Conservation (phyloP, 768 basidiomycete genomes). For the Pisolithus microcarpus region DNA sequence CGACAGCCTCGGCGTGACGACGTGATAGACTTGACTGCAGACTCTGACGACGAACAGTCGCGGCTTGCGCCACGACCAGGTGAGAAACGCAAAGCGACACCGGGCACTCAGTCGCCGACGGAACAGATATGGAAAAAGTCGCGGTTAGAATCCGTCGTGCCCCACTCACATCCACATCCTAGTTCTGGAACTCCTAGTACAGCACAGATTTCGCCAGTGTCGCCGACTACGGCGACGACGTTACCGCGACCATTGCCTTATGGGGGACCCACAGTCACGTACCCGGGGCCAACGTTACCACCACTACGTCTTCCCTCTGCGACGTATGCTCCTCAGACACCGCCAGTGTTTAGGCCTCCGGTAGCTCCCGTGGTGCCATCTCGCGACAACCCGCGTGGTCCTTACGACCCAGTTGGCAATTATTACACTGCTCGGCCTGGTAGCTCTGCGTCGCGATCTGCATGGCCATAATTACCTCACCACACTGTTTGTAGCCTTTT, state of each 20-base stretch:
- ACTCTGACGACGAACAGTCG: slow-evolving; percentile 65
- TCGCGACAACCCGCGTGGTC: slow-evolving; percentile 17
- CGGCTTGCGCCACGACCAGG: slow-evolving; percentile 23
- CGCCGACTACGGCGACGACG: slow-evolving; percentile 11
- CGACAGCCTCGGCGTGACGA: slow-evolving; percentile 34
- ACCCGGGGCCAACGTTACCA: slow-evolving; percentile 19
- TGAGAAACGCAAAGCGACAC: slow-evolving; percentile 55
- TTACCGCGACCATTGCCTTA: slow-evolving; percentile 8
- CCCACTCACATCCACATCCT: slow-evolving; percentile 8
- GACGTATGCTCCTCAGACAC: slow-evolving; percentile 13
- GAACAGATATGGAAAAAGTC: slow-evolving; percentile 75
- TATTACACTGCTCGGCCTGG: slow-evolving; percentile 17
- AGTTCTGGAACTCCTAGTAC: background rate
- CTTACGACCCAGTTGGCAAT: slow-evolving; percentile 18
- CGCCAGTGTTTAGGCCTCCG: slow-evolving; percentile 19
- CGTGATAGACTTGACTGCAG: slow-evolving; percentile 82
- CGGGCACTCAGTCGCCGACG: slow-evolving; percentile 45
- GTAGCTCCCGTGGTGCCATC: slow-evolving; percentile 3
- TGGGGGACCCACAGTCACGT: slow-evolving; percentile 13
- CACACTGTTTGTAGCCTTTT: slow-evolving; percentile 14
- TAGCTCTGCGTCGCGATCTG: slow-evolving; percentile 18
- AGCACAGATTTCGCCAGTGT: slow-evolving; percentile 20
- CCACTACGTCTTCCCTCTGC: slow-evolving; percentile 21
- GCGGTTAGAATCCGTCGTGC: slow-evolving; percentile 24
- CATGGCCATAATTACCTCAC: slow-evolving; percentile 21